Evolutionary conservation across 257 asterid genomes (phyloP), one percentile per base, ranked within the genome.

Genomic region (Solanum chiquidenum): DNA sequence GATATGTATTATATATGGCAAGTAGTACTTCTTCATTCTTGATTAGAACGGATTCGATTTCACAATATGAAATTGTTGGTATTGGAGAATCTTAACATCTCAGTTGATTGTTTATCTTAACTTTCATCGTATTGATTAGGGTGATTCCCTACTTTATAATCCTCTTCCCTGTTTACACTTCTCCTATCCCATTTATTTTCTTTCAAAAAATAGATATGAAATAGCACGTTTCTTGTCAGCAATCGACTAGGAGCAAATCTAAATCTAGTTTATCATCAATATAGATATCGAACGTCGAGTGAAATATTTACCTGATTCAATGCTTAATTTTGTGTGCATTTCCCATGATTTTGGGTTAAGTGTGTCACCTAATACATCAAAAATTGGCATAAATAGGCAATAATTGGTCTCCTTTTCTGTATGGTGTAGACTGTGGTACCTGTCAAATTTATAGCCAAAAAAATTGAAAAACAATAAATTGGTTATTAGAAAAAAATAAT

Each of bases 351-450:
- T 92, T 72, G 60, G 88, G 92, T 95, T 94, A 83, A 95, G 86
- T 60, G 99, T 94, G 84, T 92, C 92, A 27, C 99, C 98, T 42
- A 96, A 62, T 18, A 92, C 95, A 92, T 96, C 99, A 73, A 91
- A 95, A 60, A 95, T 87, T 25, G 98, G 99, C 99, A 96, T 96
- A 94, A 96, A 96, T 35, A 96, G 98, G 92, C 99, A 95, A 87
- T 90, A 95, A 75, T 96, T 96, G 85, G 98, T 90, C 87, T 46
- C 91, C 93, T 85, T 93, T 71, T 96, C 96, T 10, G 88, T 88
- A 79, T 92, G 96, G 90, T 95, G 99, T 40, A 96, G 88, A 87
- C 91, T 95, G 89, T 96, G 99, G 89, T 93, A 96, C 85, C 99
- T 96, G 99, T 90, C 29, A 49, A 82, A 29, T 25, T 44, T 44